Conservation (phyloP, 805 yeast genomes). For the Candida ovalis region DNA sequence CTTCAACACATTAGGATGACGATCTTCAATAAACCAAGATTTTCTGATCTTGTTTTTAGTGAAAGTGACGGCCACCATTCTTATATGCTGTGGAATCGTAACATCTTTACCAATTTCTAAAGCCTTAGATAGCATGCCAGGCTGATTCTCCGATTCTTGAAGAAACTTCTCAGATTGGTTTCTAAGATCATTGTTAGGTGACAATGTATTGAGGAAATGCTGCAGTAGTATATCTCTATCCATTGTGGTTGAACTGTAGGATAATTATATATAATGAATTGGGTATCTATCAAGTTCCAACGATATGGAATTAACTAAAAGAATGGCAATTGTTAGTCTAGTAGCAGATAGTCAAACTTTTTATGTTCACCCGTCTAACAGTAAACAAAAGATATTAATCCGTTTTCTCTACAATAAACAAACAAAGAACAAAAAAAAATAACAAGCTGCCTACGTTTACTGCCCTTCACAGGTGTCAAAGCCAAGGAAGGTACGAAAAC, state of each 20-base stretch:
- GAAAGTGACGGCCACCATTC: conserved; percentile 75
- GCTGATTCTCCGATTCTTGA: conserved; percentile 37
- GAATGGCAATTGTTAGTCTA: no score
- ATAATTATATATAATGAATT: neutral
- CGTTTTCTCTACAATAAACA: neutral
- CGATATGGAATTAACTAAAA: no score
- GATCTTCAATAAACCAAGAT: conserved; percentile 50
- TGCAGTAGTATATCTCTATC: conserved; percentile 41
- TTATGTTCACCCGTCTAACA: neutral
- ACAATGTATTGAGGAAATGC: conserved; percentile 46
- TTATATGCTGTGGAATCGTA: conserved; percentile 43
- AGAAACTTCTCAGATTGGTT: conserved; percentile 42
- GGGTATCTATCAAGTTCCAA: neutral
- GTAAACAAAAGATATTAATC: neutral
- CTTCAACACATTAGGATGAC: conserved; percentile 18
- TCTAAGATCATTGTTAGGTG: conserved; percentile 40
- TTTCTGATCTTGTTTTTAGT: conserved; percentile 70
- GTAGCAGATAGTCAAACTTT: no score
- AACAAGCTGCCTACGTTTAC: no score
- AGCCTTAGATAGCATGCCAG: conserved; percentile 42
- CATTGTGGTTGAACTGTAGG: conserved; percentile 25
- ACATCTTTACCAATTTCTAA: conserved; percentile 40
- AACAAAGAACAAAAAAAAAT: no score
- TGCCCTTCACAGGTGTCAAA: no score
- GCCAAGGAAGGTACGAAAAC: no score